These are phyloP conservation scores for Cyclotella choctawhatcheeana DNA, from an alignment of 108 stramenopile species.

Conservation along the genomic window DNA sequence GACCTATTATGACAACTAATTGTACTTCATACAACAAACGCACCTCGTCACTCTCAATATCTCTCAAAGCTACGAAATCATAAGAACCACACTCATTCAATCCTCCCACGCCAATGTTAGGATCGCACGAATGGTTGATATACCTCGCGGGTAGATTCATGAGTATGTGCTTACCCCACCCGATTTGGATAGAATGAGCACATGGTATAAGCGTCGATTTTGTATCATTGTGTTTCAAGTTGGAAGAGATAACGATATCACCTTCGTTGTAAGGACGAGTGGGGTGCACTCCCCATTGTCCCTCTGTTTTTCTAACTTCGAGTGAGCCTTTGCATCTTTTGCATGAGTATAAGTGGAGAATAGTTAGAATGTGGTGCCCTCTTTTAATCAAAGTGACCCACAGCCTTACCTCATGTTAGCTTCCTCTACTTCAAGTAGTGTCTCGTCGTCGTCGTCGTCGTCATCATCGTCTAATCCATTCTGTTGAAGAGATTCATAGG, in stretches of 20 bases:
- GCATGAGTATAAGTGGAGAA: background rate
- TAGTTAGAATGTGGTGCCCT: background rate
- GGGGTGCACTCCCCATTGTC: constrained; percentile 27
- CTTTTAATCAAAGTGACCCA: background rate
- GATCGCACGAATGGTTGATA: constrained; percentile 68
- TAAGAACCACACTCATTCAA: constrained; percentile 45
- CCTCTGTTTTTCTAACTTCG: constrained; percentile 14
- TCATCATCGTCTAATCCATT: no score
- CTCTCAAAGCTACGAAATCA: constrained; percentile 61
- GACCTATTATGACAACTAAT: background rate
- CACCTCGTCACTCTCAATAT: constrained; percentile 52
- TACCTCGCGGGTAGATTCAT: constrained; percentile 65
- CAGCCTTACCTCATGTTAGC: constrained; percentile 19
- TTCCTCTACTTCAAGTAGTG: no score
- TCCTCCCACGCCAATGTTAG: constrained; percentile 57
- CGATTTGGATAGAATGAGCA: constrained; percentile 56
- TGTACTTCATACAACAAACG: background rate
- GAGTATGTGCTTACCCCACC: constrained; percentile 48
- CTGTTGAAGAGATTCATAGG: no score
- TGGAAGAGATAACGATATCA: constrained; percentile 31
- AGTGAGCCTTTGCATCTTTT: constrained; percentile 14
- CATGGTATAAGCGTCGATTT: constrained; percentile 19
- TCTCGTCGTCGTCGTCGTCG: no score
- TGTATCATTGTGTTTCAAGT: background rate
- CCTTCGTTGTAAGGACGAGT: constrained; percentile 8